phyloP scores from a whole-genome alignment of 208 protist genomes.

The Trypanosomatidae sp. region DNA sequence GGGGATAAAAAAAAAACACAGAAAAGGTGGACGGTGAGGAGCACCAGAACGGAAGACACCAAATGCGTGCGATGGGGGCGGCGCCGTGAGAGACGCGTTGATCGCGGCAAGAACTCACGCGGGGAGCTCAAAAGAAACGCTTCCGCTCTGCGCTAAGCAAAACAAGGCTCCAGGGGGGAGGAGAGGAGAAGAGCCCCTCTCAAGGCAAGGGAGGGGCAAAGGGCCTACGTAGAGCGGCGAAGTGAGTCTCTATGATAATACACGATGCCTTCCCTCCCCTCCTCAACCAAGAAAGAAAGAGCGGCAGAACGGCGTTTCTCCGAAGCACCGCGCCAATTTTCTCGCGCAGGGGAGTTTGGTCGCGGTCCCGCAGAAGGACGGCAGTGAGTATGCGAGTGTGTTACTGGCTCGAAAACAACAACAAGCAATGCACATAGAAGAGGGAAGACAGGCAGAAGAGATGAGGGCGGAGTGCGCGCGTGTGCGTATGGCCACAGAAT shows the following conservation, averaged over 20 bases:
- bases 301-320: background rate
- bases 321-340: background rate
- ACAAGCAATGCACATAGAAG: background rate
- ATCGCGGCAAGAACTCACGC: background rate
- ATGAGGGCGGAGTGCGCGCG: background rate
- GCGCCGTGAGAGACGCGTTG: too few relatives aligned
- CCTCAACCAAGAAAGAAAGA: background rate
- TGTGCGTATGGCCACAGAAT: background rate
- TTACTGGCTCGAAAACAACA: background rate
- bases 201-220: background rate
- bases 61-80: background rate
- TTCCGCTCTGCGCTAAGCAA: background rate
- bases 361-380: background rate
- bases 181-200: background rate
- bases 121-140: background rate
- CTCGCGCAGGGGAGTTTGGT: background rate
- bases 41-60: background rate
- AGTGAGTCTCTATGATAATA: background rate
- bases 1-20: background rate
- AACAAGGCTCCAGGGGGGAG: background rate
- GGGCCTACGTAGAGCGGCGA: background rate
- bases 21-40: background rate
- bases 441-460: background rate
- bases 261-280: background rate
- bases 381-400: slow-evolving; percentile 1